Percentiles rank a stretch among this genome's conserved stretches.
These are phyloP conservation scores for Colletotrichum musae DNA, from an alignment of 2,329 filamentous ascomycete species.

Conservation along the genomic window DNA sequence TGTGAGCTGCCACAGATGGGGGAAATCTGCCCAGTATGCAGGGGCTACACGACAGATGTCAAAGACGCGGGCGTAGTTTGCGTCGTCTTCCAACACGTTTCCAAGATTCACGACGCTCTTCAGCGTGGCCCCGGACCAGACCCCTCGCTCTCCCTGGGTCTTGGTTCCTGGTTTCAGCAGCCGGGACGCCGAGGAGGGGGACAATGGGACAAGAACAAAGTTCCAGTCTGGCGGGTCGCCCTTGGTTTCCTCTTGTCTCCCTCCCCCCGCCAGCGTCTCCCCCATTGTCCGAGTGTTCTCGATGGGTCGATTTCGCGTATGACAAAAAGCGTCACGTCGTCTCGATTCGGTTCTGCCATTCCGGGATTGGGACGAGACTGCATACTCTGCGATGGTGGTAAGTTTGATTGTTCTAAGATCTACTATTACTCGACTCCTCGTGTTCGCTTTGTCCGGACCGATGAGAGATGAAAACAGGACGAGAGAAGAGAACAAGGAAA, in stretches of 20 bases:
- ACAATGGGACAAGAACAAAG: background rate
- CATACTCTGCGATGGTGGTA: background rate
- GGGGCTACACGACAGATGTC: constrained; percentile 7
- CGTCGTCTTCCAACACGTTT: background rate
- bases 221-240: background rate
- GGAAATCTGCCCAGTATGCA: background rate
- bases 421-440: background rate
- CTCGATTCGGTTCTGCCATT: background rate
- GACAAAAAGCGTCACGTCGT: background rate
- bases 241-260: background rate
- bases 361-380: background rate
- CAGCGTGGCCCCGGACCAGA: background rate
- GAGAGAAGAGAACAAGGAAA: too few species aligned
- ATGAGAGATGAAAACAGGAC: too few species aligned
- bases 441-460: background rate
- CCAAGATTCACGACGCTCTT: background rate
- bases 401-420: background rate
- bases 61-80: background rate
- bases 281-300: background rate
- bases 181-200: background rate
- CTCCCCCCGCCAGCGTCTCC: too few species aligned
- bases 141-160: background rate
- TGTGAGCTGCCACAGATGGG: constrained; percentile 4
- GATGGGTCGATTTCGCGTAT: background rate
- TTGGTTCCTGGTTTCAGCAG: background rate